Base-by-base conservation (phyloP, 768 basidiomycete genomes). In the Auricularia sp. region DNA sequence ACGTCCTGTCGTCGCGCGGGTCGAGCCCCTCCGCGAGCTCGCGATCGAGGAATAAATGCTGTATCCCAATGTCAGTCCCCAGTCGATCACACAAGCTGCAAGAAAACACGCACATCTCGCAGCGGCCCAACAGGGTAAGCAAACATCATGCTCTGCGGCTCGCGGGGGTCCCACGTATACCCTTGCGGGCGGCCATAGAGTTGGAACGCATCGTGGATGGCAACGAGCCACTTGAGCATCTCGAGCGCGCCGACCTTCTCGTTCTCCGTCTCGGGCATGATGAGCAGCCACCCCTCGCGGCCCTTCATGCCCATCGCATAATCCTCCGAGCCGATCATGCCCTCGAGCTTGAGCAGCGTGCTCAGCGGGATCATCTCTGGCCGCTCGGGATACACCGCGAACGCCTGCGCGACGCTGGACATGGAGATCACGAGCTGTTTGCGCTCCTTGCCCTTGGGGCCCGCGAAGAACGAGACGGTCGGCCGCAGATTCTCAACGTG, bases 361-460 rank as follows among this genome's bases (percentile, higher is more conserved):
- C 93, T 94, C 70, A 85, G 80, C 67, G 82, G 88, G 75, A 98
- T 94, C 68, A 97, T 77, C 69, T 94, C 92, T 10, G 92, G 91
- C n/a, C 92, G 84, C 73, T 98, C 96, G 1, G 96, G 96, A 73
- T 94, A 99, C 8, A 99, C 92, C 2, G 92, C 92, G 72, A 94
- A 97, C 18, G 89, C 92, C 76, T 97, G 92, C 0, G 87, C 84
- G 63, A 94, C 80, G 51, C 84, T 76, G 37, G 76, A 79, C 65
- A 96, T 76, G 0, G 89, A 88, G 67, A 96, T 75, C 3, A 93
- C 71, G 0, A 91, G 75, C 69, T 82, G 85, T 76, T 85, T 92
- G 74, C 79, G 84, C 70, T 92, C 90, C 71, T 88, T 91, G 5
- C 83, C 81, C 75, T 88, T 92, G 14, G 80, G 79, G 3, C 85